Evolutionary conservation across 257 asterid genomes (phyloP).

Genomic region (Asclepias syriaca): DNA sequence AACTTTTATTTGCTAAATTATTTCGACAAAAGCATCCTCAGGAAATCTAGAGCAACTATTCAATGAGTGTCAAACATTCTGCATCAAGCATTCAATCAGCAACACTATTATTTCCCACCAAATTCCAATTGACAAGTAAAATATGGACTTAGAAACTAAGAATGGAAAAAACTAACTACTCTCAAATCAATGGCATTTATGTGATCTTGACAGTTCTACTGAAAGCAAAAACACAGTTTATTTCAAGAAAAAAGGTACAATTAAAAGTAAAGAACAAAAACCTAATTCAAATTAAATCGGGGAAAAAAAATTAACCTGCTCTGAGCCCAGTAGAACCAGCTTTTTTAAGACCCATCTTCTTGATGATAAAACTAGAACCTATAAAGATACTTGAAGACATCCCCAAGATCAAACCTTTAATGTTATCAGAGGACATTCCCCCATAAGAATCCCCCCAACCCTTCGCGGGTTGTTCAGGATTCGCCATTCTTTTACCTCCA

Average conservation of each 20-base stretch:
- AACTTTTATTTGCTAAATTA: neutral
- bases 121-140: neutral
- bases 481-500: slow-evolving; percentile 16
- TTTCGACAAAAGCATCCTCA: neutral
- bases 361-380: slow-evolving; percentile 78
- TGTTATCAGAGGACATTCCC: slow-evolving; percentile 73
- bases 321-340: slow-evolving; percentile 80
- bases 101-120: neutral
- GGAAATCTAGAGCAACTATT: neutral
- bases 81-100: neutral
- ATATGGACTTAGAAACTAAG: neutral
- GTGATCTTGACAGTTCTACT: neutral
- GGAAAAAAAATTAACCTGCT: slow-evolving; percentile 46
- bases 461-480: slow-evolving; percentile 7
- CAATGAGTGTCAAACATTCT: neutral
- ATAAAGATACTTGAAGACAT: slow-evolving; percentile 77
- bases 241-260: neutral
- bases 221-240: neutral
- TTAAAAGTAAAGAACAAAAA: neutral
- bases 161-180: neutral
- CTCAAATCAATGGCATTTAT: neutral
- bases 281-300: neutral
- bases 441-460: slow-evolving; percentile 21
- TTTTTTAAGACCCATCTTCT: slow-evolving; percentile 82
- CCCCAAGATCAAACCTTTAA: slow-evolving; percentile 66